phyloP scores from a whole-genome alignment of 495 filamentous ascomycete genomes.

The Chaetomium tenue region DNA sequence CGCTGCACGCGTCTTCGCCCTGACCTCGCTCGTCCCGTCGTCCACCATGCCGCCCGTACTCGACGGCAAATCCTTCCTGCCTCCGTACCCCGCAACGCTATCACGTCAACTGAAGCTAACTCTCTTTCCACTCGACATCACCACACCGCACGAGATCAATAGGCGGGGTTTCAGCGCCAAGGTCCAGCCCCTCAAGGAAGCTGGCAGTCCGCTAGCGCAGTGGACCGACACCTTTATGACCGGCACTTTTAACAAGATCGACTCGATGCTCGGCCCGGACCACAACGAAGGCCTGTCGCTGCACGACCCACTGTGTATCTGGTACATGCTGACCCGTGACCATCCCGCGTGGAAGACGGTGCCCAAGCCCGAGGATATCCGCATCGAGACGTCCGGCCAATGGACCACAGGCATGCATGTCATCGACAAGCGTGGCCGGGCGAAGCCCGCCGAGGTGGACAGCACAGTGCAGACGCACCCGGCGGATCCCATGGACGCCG shows the following conservation, averaged over 20 bases:
- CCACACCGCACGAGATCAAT: slow-evolving; percentile 67
- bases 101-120: slow-evolving; percentile 67
- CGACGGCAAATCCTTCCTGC: slow-evolving; percentile 46
- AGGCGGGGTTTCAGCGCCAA: slow-evolving; percentile 57
- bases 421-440: slow-evolving; percentile 66
- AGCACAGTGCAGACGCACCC: slow-evolving; percentile 46
- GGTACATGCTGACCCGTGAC: slow-evolving; percentile 70
- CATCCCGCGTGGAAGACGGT: slow-evolving; percentile 51
- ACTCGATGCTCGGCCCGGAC: slow-evolving; percentile 56
- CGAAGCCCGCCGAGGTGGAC: slow-evolving; percentile 53
- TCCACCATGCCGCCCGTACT: slow-evolving; percentile 64
- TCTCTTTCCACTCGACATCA: slow-evolving; percentile 88
- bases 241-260: slow-evolving; percentile 74
- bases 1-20: slow-evolving; percentile 81
- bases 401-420: slow-evolving; percentile 94
- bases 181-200: slow-evolving; percentile 47
- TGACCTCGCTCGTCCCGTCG: slow-evolving; percentile 74
- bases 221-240: slow-evolving; percentile 78
- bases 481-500: slow-evolving; percentile 34
- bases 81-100: slow-evolving; percentile 65
- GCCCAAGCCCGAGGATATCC: slow-evolving; percentile 63
- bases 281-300: slow-evolving; percentile 62
- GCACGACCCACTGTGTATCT: slow-evolving; percentile 87
- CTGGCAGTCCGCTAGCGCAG: slow-evolving; percentile 73
- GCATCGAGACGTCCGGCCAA: slow-evolving; percentile 83